A percentile compares a stretch with the other conserved stretches of the same genome.
Evolutionary conservation across 2,329 filamentous ascomycete genomes (phyloP).

Genomic region (Fusarium odoratissimum): DNA sequence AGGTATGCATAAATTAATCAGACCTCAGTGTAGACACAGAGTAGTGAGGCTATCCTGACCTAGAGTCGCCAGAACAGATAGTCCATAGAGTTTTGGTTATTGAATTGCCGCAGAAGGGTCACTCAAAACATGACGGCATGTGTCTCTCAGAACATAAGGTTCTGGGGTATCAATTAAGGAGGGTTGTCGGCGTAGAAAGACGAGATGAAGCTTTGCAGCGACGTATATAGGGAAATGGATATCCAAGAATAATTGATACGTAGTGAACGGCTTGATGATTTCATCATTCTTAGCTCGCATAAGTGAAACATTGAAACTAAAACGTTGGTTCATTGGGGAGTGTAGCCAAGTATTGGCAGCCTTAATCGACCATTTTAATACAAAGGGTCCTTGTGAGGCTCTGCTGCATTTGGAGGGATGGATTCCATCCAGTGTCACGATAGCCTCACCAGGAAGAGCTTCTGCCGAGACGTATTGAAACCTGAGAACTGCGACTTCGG

Average conservation of each 20-base stretch:
- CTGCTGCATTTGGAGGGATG: neutral
- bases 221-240: neutral
- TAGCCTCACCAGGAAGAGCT: neutral
- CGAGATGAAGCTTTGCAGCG: neutral
- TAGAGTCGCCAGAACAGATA: neutral
- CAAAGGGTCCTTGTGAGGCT: neutral
- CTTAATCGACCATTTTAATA: neutral
- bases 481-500: neutral
- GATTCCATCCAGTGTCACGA: neutral
- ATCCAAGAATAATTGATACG: neutral
- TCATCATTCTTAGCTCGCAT: neutral
- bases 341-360: neutral
- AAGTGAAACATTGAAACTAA: neutral
- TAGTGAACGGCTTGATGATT: neutral
- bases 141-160: neutral
- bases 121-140: neutral
- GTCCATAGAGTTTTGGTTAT: neutral
- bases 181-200: neutral
- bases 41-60: neutral
- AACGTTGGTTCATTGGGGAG: too few relatives aligned
- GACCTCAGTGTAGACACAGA: neutral
- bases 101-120: neutral
- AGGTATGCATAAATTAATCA: neutral
- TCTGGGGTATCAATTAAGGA: too few relatives aligned
- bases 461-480: neutral